Evolutionary conservation across 2,329 filamentous ascomycete genomes (phyloP), one percentile per base, ranked within the genome.

Genomic region (Endoconidiophora laricicola): DNA sequence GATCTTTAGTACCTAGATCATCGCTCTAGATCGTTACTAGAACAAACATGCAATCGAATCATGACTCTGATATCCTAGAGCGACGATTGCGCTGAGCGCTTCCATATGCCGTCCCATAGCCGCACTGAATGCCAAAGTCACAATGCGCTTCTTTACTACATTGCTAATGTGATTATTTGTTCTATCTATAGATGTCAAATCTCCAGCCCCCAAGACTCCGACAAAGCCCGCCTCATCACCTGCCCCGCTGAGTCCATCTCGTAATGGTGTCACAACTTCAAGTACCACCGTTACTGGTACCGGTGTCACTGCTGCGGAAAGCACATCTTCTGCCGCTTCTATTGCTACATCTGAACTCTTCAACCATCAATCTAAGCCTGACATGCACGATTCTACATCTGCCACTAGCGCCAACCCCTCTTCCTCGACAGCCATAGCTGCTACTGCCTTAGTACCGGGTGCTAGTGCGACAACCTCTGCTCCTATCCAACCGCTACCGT

Each of bases 401-500:
- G 16, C 49, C 16, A 18, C 45, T 9, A 14, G n/a, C 3, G 41
- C 33, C 12, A 36, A 29, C 2, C 36, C 47, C 12, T 45, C 52
- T 12, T 23, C 22, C 16, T 42, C 49, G 29, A 49, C 45, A 18
- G 37, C 41, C 33, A 10, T 46, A 3, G 12, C 12, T 14, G 33
- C 53, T 37, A 20, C 20, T 26, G 26, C 26, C 7, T 48, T 38
- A 18, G 36, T 26, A 41, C 22, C 46, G 4, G 44, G 20, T 16
- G 47, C 38, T 47, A 23, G 33, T 46, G 48, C 23, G 26, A 3
- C 26, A 33, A 9, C 26, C 40, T 33, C 49, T 41, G 46, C 40
- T 45, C 26, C 37, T 6, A 37, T 23, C 6, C 26, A 48, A 46
- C 26, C 44, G 48, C 22, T 57, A 62, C 14, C 49, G 56, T 14